These are phyloP conservation scores for Yamadazyma blattariae DNA, from an alignment of 1,139 yeast species.

Conservation along the genomic window DNA sequence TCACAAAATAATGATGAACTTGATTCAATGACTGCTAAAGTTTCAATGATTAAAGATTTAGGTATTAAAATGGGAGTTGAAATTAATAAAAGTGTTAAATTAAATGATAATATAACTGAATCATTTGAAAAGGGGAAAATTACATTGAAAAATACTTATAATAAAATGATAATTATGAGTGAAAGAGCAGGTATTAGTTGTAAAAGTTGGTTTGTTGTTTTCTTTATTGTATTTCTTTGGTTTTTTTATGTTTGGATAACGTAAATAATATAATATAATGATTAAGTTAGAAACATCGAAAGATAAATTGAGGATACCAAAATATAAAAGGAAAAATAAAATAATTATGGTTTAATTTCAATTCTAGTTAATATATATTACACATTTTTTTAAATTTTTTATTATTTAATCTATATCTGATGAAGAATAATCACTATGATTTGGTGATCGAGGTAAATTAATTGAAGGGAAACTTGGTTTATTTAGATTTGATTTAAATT, in stretches of 20 bases:
- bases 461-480: no score
- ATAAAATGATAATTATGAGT: conserved; percentile 78
- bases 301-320: no score
- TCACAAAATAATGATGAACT: conserved; percentile 81
- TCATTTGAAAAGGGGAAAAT: conserved; percentile 41
- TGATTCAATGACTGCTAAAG: conserved; percentile 66
- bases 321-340: no score
- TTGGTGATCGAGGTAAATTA: no score
- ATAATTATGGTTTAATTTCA: no score
- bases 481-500: no score
- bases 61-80: conserved; percentile 81
- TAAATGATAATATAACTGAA: conserved; percentile 56
- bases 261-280: no score
- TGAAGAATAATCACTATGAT: no score
- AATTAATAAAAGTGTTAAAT: conserved; percentile 67
- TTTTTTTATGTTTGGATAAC: conserved; percentile 82
- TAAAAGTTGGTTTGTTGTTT: conserved; percentile 73
- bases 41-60: conserved; percentile 65
- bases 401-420: no score
- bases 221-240: conserved; percentile 56
- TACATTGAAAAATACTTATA: conserved; percentile 63
- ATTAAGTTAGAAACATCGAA: no score
- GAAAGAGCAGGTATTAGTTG: conserved; percentile 77
- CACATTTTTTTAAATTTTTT: no score
- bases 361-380: no score